Percentiles rank a stretch among this genome's conserved stretches.
These are phyloP conservation scores for Diutina catenulata DNA, from an alignment of 1,139 yeast species.

Conservation along the genomic window DNA sequence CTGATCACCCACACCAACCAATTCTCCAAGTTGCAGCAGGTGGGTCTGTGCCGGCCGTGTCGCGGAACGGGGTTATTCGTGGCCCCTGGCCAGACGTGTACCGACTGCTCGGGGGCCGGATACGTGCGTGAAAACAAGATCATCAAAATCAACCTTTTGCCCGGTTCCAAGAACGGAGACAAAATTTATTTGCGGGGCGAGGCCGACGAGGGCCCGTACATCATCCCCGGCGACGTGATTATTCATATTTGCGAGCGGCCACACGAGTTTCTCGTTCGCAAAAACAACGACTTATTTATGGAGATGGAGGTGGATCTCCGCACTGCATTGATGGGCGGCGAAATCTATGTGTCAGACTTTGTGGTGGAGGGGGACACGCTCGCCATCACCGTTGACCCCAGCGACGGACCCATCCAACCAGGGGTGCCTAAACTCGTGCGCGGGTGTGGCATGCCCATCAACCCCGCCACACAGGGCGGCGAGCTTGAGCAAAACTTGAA, in stretches of 20 bases:
- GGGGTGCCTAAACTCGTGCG: slow-evolving; percentile 35
- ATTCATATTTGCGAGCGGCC: slow-evolving; percentile 26
- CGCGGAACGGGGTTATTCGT: slow-evolving; percentile 24
- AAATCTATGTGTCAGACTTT: slow-evolving; percentile 31
- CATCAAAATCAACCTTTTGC: slow-evolving; percentile 27
- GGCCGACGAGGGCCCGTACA: slow-evolving; percentile 51
- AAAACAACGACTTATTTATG: slow-evolving; percentile 34
- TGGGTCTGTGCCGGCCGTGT: slow-evolving; percentile 24
- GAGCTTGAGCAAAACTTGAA: background rate
- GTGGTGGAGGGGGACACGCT: slow-evolving; percentile 28
- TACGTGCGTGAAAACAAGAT: slow-evolving; percentile 28
- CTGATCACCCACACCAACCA: slow-evolving; percentile 21
- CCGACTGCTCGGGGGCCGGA: slow-evolving; percentile 15
- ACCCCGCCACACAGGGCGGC: slow-evolving; percentile 13
- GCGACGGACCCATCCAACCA: slow-evolving; percentile 34
- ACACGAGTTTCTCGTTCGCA: slow-evolving; percentile 35
- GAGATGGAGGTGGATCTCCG: slow-evolving; percentile 35
- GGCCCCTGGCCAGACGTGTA: slow-evolving; percentile 22
- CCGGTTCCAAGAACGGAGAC: slow-evolving; percentile 23
- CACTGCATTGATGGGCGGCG: slow-evolving; percentile 48
- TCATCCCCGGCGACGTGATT: slow-evolving; percentile 57
- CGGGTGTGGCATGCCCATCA: slow-evolving; percentile 56
- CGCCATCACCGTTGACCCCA: slow-evolving; percentile 27
- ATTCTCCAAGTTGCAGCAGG: slow-evolving; percentile 23
- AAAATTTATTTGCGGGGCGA: slow-evolving; percentile 40